Percentiles rank a stretch among this genome's conserved stretches.
Evolutionary conservation across 768 basidiomycete genomes (phyloP).

Genomic region (Phanerochaete carnosa): DNA sequence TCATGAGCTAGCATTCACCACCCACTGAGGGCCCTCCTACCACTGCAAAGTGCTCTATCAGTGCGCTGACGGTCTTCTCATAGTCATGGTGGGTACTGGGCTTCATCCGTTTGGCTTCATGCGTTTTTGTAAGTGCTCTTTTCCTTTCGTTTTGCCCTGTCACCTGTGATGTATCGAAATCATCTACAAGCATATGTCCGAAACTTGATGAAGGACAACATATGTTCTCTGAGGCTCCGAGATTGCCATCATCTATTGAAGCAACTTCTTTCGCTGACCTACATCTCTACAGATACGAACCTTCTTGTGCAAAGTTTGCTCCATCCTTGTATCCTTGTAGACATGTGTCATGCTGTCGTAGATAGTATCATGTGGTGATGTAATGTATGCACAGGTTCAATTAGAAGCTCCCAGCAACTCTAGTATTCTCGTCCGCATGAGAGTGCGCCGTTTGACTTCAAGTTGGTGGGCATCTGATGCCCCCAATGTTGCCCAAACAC

Average conservation of each 20-base stretch:
- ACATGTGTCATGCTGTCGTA: too few relatives aligned
- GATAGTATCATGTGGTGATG: too few relatives aligned
- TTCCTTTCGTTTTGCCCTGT: constrained; percentile 6
- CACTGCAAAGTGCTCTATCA: neutral
- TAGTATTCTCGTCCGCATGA: too few relatives aligned
- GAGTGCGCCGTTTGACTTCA: too few relatives aligned
- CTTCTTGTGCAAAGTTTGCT: too few relatives aligned
- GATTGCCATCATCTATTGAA: neutral
- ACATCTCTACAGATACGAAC: neutral
- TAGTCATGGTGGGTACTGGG: neutral
- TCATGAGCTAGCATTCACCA: constrained; percentile 43
- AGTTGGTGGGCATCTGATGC: too few relatives aligned
- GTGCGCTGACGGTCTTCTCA: neutral
- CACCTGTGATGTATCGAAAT: constrained; percentile 47
- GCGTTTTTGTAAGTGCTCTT: neutral
- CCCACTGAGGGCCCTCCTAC: constrained; percentile 33
- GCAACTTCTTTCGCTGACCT: neutral
- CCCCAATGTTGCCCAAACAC: too few relatives aligned
- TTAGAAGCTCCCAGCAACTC: too few relatives aligned
- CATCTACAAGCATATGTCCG: constrained; percentile 77
- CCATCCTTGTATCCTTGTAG: too few relatives aligned
- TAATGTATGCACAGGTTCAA: too few relatives aligned
- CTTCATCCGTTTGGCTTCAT: neutral
- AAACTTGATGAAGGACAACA: constrained; percentile 53
- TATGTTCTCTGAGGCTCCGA: constrained; percentile 49